Conservation (phyloP, 176 grass and related monocot species). For the Pontederia paniculata region DNA sequence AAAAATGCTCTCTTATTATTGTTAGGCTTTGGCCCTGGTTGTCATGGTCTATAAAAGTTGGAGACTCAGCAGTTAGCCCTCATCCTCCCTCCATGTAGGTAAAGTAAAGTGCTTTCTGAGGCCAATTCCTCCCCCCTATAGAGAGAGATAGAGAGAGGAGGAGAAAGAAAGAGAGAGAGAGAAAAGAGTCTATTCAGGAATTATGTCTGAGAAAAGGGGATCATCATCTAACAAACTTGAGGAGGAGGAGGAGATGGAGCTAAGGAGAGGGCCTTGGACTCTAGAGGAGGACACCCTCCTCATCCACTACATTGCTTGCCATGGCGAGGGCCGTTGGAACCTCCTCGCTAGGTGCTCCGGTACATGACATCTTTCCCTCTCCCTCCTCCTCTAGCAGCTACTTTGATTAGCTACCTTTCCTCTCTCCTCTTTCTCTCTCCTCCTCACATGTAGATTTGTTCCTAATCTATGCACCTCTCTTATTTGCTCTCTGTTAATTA, state of each 20-base stretch:
- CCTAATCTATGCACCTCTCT: not conserved
- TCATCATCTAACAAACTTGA: not conserved
- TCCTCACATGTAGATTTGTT: not conserved
- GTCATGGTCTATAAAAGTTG: too few species aligned
- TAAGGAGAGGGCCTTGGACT: constrained; percentile 9
- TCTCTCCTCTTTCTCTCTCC: not conserved
- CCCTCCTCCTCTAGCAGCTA: not conserved
- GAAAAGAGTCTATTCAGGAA: too few species aligned
- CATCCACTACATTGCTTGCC: constrained; percentile 12
- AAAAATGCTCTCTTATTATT: too few species aligned
- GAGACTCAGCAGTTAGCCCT: too few species aligned
- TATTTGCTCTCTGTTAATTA: not conserved
- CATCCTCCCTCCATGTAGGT: too few species aligned
- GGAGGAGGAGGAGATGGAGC: not conserved
- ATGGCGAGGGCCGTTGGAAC: constrained; percentile 15
- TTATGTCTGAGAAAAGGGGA: not conserved
- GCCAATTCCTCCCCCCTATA: too few species aligned
- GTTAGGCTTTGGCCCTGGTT: too few species aligned
- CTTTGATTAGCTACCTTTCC: not conserved
- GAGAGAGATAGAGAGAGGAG: too few species aligned
- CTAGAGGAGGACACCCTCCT: constrained; percentile 14
- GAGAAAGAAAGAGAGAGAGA: too few species aligned
- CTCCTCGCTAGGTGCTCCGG: constrained; percentile 13
- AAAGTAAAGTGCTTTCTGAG: too few species aligned
- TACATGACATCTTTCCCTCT: not conserved